Evolutionary conservation across 108 stramenopile species (phyloP).

Genomic region (Hondaea fermentalgiana): DNA sequence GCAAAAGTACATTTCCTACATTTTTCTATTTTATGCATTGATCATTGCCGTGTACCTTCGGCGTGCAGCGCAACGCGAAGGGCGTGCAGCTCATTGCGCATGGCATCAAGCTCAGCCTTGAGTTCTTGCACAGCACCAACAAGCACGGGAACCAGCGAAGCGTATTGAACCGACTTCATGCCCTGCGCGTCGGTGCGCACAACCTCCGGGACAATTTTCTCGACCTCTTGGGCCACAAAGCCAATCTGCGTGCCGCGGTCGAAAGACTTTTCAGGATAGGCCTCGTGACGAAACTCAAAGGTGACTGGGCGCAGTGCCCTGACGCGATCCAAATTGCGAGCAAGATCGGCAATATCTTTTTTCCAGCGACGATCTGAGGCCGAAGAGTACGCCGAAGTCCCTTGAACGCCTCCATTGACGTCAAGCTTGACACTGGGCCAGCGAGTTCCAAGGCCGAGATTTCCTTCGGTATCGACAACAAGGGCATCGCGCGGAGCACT

Average conservation of each 20-base stretch:
- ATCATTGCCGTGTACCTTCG: neutral
- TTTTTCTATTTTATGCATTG: neutral
- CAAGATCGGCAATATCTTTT: neutral
- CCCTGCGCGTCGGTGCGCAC: neutral
- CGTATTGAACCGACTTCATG: conserved; percentile 14
- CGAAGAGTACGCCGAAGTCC: conserved; percentile 1
- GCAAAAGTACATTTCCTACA: no score
- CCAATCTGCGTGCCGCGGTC: neutral
- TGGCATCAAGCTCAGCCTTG: neutral
- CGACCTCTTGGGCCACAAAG: conserved; percentile 1
- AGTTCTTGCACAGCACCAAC: neutral
- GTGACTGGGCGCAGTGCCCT: neutral
- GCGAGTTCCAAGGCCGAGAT: neutral
- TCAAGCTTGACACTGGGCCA: conserved; percentile 7
- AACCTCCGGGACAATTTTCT: neutral
- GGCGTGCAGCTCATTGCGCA: no score
- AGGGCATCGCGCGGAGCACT: neutral
- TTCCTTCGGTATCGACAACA: neutral
- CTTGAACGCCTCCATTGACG: conserved; percentile 12
- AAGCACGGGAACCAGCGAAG: neutral
- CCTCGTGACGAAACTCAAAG: neutral
- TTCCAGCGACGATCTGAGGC: neutral
- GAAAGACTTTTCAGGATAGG: neutral
- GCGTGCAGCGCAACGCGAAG: no score
- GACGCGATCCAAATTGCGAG: neutral